Percentiles rank a stretch among this genome's conserved stretches.
phyloP scores from a whole-genome alignment of 257 asterid species.

The Fraxinus pennsylvanica region DNA sequence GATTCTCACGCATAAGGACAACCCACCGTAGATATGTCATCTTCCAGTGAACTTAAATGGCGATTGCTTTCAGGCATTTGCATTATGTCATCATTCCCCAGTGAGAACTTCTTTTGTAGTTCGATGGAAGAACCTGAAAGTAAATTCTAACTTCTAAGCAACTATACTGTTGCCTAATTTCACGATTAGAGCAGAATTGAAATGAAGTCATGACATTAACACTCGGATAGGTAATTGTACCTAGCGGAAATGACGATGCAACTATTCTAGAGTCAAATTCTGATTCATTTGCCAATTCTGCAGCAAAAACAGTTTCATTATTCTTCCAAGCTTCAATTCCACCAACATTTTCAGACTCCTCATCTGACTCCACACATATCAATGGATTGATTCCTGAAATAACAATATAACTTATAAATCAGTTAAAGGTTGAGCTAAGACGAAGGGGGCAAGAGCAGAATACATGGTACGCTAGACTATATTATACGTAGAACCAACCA shows the following conservation, averaged over 20 bases:
- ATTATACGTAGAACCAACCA: not conserved
- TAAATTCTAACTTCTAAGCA: conserved; percentile 23
- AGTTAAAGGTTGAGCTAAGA: conserved; percentile 11
- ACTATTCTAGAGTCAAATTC: conserved; percentile 37
- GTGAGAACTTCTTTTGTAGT: conserved; percentile 24
- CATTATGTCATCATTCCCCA: conserved; percentile 34
- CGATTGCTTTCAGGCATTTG: conserved; percentile 35
- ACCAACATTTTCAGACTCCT: conserved; percentile 50
- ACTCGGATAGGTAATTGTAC: conserved; percentile 35
- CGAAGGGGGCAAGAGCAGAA: conserved; percentile 3
- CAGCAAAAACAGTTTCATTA: conserved; percentile 35
- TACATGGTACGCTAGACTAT: conserved; percentile 6
- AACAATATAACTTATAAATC: conserved; percentile 1
- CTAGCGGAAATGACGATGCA: conserved; percentile 43
- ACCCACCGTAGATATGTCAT: conserved; percentile 52
- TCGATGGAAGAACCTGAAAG: conserved; percentile 40
- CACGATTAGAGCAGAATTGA: conserved; percentile 11
- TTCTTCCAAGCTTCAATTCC: conserved; percentile 32
- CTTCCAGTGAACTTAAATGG: conserved; percentile 33
- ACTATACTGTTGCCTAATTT: conserved; percentile 21
- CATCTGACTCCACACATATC: conserved; percentile 70
- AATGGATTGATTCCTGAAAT: conserved; percentile 45
- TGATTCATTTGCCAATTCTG: conserved; percentile 35
- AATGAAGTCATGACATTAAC: conserved; percentile 19
- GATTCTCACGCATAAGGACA: conserved; percentile 29